phyloP scores from a whole-genome alignment of 2,329 filamentous ascomycete species.

The Trichoderma cornu-damae region DNA sequence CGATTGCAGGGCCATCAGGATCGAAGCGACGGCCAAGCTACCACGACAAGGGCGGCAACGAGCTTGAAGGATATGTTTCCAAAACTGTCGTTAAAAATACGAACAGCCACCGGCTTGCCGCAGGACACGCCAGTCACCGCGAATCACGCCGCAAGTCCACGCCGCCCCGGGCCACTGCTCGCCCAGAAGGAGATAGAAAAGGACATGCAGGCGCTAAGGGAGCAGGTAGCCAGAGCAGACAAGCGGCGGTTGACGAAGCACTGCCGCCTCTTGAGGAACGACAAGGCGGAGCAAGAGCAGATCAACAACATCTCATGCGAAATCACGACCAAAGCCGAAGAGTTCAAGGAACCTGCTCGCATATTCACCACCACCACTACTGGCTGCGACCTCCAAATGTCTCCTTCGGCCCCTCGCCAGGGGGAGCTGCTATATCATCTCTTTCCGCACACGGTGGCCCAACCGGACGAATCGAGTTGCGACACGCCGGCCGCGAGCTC shows the following conservation, averaged over 20 bases:
- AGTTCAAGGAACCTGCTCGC: slow-evolving; percentile 41
- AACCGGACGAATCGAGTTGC: slow-evolving; percentile 23
- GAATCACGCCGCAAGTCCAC: background rate
- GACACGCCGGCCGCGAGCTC: slow-evolving; percentile 23
- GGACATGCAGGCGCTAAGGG: slow-evolving; percentile 18
- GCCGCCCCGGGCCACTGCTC: background rate
- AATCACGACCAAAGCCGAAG: slow-evolving; percentile 23
- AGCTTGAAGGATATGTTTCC: background rate
- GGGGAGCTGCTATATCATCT: background rate
- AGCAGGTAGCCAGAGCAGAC: slow-evolving; percentile 15
- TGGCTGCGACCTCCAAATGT: slow-evolving; percentile 41
- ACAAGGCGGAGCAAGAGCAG: slow-evolving; percentile 21
- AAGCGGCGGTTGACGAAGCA: background rate
- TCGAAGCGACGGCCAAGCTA: background rate
- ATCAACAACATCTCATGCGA: slow-evolving; percentile 23
- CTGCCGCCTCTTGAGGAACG: background rate
- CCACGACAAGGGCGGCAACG: background rate
- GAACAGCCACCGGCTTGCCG: background rate
- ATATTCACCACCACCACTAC: slow-evolving; percentile 60
- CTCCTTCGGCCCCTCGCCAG: slow-evolving; percentile 19
- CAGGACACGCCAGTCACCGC: background rate
- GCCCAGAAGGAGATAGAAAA: slow-evolving; percentile 19
- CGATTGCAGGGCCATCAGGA: background rate
- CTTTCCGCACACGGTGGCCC: background rate
- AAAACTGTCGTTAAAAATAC: background rate